Evolutionary conservation across 306 rosid genomes (phyloP), one percentile per base, ranked within the genome.

Genomic region (Quillaja saponaria): DNA sequence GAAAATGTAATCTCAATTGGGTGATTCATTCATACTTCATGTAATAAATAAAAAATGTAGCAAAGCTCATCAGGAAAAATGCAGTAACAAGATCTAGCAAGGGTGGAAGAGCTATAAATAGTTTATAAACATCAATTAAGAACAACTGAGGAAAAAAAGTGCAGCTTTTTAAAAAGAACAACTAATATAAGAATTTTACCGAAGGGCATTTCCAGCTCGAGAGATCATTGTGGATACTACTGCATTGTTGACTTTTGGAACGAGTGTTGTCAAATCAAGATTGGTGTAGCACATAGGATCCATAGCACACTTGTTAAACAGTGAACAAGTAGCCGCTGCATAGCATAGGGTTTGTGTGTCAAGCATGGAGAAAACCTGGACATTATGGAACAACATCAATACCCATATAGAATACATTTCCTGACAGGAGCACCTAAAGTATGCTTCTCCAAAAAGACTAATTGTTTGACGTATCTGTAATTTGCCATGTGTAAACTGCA

Each of bases 181-280:
- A 35, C 41, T 15, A 9, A 12, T 34, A 16, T 17, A 52, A 61
- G 61, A 55, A 40, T 52, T 35, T 65, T 78, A 89, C 99, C 71
- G 86, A 31, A 92, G 88, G 52, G 87, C 67, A 75, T 80, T 85
- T 63, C 95, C 99, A n/a, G 99, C 96, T 16, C 96, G 87, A 55
- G 84, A 95, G 71, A 92, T 86, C 95, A 86, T 89, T 1, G 95
- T 89, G 62, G 99, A 87, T 49, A 92, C 96, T 1, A 92, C 95
- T 3, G 95, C 91, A 85, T 92, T 89, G 77, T 92, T 92, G 70
- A 92, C 99, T 73, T 90, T 92, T 0, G 99, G 95, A 64, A 82
- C 85, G 63, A 70, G 81, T 13, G 95, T 82, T 8, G 81, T 81
- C 81, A 92, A 85, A 76, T 92, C 97, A 80, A 92, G 76, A 74